A percentile compares a stretch with the other conserved stretches of the same genome.
phyloP scores from a whole-genome alignment of 768 basidiomycete genomes.

The Neoboletus brunneissimus region DNA sequence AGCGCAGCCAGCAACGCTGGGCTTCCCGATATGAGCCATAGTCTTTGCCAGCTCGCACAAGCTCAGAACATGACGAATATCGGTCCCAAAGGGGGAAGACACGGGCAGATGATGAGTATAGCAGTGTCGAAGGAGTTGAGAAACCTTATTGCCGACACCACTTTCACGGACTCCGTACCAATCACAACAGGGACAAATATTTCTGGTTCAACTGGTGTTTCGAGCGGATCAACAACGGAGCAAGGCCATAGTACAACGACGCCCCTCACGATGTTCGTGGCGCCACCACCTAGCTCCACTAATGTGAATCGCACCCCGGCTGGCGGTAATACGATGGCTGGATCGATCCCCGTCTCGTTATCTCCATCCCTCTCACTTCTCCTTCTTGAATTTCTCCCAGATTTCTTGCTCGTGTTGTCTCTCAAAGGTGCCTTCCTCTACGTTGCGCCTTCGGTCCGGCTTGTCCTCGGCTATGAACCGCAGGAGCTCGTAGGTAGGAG shows the following conservation, averaged over 20 bases:
- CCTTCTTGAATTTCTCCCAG: slow-evolving; percentile 61
- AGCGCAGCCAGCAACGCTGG: background rate
- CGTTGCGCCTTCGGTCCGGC: slow-evolving; percentile 76
- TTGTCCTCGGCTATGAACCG: slow-evolving; percentile 83
- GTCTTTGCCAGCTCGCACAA: slow-evolving; percentile 11
- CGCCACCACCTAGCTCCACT: slow-evolving; percentile 16
- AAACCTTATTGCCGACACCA: slow-evolving; percentile 42
- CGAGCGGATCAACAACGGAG: slow-evolving; percentile 10
- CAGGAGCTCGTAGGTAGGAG: slow-evolving; percentile 77
- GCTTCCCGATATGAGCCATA: background rate
- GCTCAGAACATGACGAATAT: slow-evolving; percentile 21
- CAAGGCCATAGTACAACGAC: slow-evolving; percentile 8
- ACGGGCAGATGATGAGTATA: slow-evolving; percentile 29
- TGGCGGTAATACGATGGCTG: slow-evolving; percentile 20
- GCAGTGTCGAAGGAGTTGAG: slow-evolving; percentile 55
- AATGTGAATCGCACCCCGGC: slow-evolving; percentile 12
- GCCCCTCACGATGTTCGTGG: slow-evolving; percentile 21
- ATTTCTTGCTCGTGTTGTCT: slow-evolving; percentile 88
- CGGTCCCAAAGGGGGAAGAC: slow-evolving; percentile 22
- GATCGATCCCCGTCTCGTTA: slow-evolving; percentile 46
- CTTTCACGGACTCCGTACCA: slow-evolving; percentile 48
- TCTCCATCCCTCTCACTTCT: slow-evolving; percentile 36
- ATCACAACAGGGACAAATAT: slow-evolving; percentile 41
- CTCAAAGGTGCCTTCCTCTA: slow-evolving; percentile 93
- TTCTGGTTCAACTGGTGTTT: slow-evolving; percentile 24